phyloP scores from a whole-genome alignment of 768 basidiomycete genomes.

The Hydnomerulius pinastri region DNA sequence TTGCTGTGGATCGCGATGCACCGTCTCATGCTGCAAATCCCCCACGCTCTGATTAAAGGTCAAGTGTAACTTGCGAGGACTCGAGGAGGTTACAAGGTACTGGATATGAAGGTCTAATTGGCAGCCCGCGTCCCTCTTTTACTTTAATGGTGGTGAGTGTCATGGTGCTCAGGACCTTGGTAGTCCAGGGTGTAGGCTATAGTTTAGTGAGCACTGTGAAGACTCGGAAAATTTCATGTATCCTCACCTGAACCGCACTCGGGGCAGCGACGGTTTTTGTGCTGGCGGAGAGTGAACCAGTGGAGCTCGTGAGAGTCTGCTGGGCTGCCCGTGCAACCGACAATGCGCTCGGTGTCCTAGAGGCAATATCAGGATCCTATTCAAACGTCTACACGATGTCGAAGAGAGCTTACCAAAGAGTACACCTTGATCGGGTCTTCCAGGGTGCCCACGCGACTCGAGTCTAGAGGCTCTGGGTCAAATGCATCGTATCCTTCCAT shows the following conservation, averaged over 20 bases:
- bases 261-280: slow-evolving; percentile 77
- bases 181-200: slow-evolving; percentile 76
- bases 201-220: slow-evolving; percentile 7
- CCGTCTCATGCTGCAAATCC: too few relatives aligned
- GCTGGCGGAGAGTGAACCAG: slow-evolving; percentile 74
- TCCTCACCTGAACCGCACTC: slow-evolving; percentile 91
- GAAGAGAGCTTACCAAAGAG: slow-evolving; percentile 65
- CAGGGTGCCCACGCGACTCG: slow-evolving; percentile 85
- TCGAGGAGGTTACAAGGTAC: slow-evolving; percentile 15
- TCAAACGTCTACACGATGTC: background rate
- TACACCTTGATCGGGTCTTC: slow-evolving; percentile 85
- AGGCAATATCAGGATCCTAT: background rate
- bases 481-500: slow-evolving; percentile 89
- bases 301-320: slow-evolving; percentile 93
- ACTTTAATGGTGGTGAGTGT: slow-evolving; percentile 47
- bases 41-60: too few relatives aligned
- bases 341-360: slow-evolving; percentile 77
- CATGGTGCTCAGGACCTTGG: slow-evolving; percentile 57
- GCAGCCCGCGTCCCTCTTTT: slow-evolving; percentile 3
- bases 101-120: slow-evolving; percentile 14
- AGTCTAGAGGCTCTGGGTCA: slow-evolving; percentile 81
- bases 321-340: slow-evolving; percentile 95
- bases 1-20: too few relatives aligned
- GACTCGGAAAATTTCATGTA: background rate
- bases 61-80: slow-evolving; percentile 2